A percentile compares a stretch with the other conserved stretches of the same genome.
These are phyloP conservation scores for Panaeolus papilionaceus DNA, from an alignment of 768 basidiomycete genomes.

Conservation along the genomic window DNA sequence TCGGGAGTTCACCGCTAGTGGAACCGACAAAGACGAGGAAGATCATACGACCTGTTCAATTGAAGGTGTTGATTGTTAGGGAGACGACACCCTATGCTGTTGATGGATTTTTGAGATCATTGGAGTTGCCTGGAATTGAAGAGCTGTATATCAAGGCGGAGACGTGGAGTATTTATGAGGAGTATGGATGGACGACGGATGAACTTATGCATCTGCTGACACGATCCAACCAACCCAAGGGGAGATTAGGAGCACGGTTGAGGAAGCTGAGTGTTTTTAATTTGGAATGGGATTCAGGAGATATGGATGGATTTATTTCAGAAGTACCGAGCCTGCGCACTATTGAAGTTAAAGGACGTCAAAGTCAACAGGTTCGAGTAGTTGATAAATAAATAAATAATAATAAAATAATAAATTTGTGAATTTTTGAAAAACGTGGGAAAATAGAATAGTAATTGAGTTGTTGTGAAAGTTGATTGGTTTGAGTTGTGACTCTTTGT, in stretches of 20 bases:
- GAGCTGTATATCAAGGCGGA: slow-evolving; percentile 18
- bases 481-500: slow-evolving; percentile 33
- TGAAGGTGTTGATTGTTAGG: slow-evolving; percentile 16
- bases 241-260: not conserved
- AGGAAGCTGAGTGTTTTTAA: slow-evolving; percentile 9
- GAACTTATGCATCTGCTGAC: slow-evolving; percentile 8
- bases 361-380: not conserved
- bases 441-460: not conserved
- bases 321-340: not conserved
- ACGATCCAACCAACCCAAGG: not conserved
- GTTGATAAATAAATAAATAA: not conserved
- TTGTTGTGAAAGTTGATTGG: slow-evolving; percentile 27
- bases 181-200: slow-evolving; percentile 5
- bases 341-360: slow-evolving; percentile 10
- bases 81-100: slow-evolving; percentile 18
- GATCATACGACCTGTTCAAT: slow-evolving; percentile 1
- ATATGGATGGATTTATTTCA: not conserved
- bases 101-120: slow-evolving; percentile 13
- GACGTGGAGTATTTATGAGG: slow-evolving; percentile 8
- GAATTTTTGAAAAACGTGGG: not conserved
- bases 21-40: slow-evolving; percentile 9
- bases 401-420: not conserved
- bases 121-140: slow-evolving; percentile 16
- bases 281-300: not conserved
- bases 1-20: slow-evolving; percentile 8